Conservation (phyloP, 176 grass and related monocot species). For the Pharus latifolius region DNA sequence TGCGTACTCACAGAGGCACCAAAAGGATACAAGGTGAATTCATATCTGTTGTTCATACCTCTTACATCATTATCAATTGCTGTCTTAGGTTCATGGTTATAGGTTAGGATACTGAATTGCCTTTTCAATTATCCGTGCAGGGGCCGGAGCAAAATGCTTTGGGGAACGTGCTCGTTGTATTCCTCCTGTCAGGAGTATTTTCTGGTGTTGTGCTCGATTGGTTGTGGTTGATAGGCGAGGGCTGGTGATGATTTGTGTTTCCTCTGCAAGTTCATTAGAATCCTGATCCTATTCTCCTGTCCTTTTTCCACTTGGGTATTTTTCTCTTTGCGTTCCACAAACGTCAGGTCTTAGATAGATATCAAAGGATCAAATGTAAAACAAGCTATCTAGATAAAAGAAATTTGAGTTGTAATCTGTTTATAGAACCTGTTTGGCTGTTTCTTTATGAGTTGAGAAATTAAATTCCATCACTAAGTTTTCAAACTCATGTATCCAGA, state of each 20-base stretch:
- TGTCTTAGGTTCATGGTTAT: background rate
- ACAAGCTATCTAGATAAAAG: no score
- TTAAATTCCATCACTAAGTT: no score
- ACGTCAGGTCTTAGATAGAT: no score
- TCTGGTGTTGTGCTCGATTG: constrained; percentile 68
- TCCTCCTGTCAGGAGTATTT: constrained; percentile 56
- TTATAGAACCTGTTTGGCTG: no score
- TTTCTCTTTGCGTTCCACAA: background rate
- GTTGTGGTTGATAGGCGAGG: constrained; percentile 76
- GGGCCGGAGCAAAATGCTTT: constrained; percentile 75
- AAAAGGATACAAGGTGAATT: constrained; percentile 52
- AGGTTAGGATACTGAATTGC: background rate
- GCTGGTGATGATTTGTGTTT: constrained; percentile 30
- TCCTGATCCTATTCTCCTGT: background rate
- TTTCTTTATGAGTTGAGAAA: no score
- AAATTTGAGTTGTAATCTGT: no score
- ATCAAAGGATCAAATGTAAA: no score
- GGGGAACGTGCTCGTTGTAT: constrained; percentile 64
- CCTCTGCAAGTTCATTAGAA: background rate
- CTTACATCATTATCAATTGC: background rate
- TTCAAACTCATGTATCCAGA: no score
- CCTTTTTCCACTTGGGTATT: no score
- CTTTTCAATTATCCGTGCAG: constrained; percentile 3
- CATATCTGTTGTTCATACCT: background rate
- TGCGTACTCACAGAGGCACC: constrained; percentile 64